These are phyloP conservation scores for Diplogelasinospora grovesii DNA, from an alignment of 495 filamentous ascomycete genomes.

Conservation along the genomic window DNA sequence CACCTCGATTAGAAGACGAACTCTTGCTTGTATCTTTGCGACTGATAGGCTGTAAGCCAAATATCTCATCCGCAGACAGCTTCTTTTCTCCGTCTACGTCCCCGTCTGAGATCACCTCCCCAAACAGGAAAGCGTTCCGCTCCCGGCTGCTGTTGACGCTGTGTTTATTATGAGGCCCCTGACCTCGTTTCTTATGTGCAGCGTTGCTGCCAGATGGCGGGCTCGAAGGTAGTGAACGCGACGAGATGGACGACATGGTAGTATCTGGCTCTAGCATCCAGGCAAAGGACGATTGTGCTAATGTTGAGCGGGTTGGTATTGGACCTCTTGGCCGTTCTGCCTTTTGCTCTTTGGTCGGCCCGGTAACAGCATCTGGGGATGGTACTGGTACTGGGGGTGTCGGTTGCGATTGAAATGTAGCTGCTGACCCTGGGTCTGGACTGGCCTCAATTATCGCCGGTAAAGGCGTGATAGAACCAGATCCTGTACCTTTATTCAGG, in stretches of 20 bases:
- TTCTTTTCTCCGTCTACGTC: constrained; percentile 11
- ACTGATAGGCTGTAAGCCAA: constrained; percentile 40
- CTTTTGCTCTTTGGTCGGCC: too few species aligned
- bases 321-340: constrained; percentile 21
- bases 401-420: constrained; percentile 1
- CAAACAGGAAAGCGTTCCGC: constrained; percentile 51
- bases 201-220: constrained; percentile 12
- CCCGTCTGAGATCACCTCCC: constrained; percentile 33
- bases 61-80: constrained; percentile 35
- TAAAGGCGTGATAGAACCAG: too few species aligned
- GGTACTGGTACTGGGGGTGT: not conserved
- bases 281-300: constrained; percentile 83
- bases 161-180: constrained; percentile 30
- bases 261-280: constrained; percentile 78
- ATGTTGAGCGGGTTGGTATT: constrained; percentile 54
- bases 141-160: constrained; percentile 40
- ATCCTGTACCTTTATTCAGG: too few species aligned
- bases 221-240: constrained; percentile 6
- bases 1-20: not conserved
- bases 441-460: too few species aligned
- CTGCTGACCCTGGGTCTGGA: too few species aligned
- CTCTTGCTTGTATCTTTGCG: constrained; percentile 12
- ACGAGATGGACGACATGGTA: constrained; percentile 11
- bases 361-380: not conserved
- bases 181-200: too few species aligned